A percentile compares a stretch with the other conserved stretches of the same genome.
phyloP scores from a whole-genome alignment of 306 rosid genomes.

The Cucurbita pepo region DNA sequence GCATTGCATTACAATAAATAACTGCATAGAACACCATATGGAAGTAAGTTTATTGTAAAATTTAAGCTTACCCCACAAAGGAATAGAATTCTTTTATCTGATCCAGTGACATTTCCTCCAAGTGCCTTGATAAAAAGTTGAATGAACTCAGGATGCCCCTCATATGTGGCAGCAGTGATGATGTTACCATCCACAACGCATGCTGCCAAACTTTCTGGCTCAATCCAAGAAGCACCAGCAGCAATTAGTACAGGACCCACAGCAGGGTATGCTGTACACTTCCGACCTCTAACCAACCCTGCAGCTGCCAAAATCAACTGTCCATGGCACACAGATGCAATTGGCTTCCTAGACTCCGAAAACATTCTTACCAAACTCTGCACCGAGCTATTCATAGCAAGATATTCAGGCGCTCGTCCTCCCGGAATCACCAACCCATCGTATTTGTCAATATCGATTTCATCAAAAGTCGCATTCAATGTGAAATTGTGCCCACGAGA shows the following conservation, averaged over 20 bases:
- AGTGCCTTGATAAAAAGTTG: constrained; percentile 50
- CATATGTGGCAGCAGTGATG: constrained; percentile 39
- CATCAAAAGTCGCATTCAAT: constrained; percentile 75
- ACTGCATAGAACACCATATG: background rate
- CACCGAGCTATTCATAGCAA: constrained; percentile 38
- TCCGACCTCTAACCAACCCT: constrained; percentile 43
- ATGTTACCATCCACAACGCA: constrained; percentile 61
- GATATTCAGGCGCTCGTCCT: constrained; percentile 92
- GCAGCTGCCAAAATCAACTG: constrained; percentile 87
- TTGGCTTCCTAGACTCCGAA: constrained; percentile 31
- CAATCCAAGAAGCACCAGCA: constrained; percentile 78
- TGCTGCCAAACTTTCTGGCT: constrained; percentile 39
- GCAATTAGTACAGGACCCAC: constrained; percentile 45
- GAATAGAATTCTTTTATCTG: constrained; percentile 48
- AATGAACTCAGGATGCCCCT: constrained; percentile 48
- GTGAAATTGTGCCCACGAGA: constrained; percentile 65
- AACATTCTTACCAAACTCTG: constrained; percentile 36
- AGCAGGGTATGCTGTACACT: constrained; percentile 44
- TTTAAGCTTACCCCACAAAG: constrained; percentile 68
- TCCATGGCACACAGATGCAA: constrained; percentile 70
- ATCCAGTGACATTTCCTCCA: constrained; percentile 60
- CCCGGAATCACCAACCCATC: constrained; percentile 83
- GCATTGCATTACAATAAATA: background rate
- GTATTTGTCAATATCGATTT: constrained; percentile 31
- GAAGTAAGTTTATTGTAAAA: background rate